phyloP scores from a whole-genome alignment of 306 rosid genomes.

The Inga oerstediana region DNA sequence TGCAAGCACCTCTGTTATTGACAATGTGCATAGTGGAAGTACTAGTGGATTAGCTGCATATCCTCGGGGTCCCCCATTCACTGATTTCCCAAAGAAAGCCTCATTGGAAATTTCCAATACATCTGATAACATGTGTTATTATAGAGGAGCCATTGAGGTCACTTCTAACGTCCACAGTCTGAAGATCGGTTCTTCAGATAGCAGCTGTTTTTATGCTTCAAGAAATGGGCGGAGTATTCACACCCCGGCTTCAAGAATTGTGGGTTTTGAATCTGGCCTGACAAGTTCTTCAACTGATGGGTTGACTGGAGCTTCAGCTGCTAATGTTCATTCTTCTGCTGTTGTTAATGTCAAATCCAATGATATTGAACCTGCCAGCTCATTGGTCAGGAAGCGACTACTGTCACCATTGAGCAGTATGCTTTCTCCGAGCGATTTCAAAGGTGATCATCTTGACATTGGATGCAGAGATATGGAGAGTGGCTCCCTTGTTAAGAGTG shows the following conservation, averaged over 20 bases:
- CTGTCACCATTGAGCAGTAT: constrained; percentile 79
- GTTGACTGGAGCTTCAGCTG: constrained; percentile 35
- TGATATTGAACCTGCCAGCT: constrained; percentile 49
- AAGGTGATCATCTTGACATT: constrained; percentile 71
- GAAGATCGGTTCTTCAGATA: constrained; percentile 60
- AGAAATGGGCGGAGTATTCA: constrained; percentile 55
- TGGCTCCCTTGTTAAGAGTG: constrained; percentile 39
- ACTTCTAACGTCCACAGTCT: constrained; percentile 66
- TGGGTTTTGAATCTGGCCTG: constrained; percentile 76
- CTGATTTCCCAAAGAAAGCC: constrained; percentile 54
- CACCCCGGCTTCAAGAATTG: constrained; percentile 83
- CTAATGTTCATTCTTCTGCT: constrained; percentile 43
- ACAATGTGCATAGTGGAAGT: constrained; percentile 46
- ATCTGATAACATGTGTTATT: constrained; percentile 41
- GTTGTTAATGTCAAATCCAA: constrained; percentile 35
- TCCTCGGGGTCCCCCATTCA: constrained; percentile 55
- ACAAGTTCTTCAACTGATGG: constrained; percentile 54
- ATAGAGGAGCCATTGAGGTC: constrained; percentile 61
- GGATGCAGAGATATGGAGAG: constrained; percentile 47
- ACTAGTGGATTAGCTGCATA: constrained; percentile 43
- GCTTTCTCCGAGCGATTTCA: constrained; percentile 73
- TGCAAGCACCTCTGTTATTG: constrained; percentile 55
- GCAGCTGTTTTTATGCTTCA: constrained; percentile 38
- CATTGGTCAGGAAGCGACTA: constrained; percentile 81
- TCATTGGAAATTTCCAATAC: constrained; percentile 53